Percentiles rank a stretch among this genome's conserved stretches.
Evolutionary conservation across 208 protist genomes (phyloP).

Genomic region (Vickermania ingenoplastis): DNA sequence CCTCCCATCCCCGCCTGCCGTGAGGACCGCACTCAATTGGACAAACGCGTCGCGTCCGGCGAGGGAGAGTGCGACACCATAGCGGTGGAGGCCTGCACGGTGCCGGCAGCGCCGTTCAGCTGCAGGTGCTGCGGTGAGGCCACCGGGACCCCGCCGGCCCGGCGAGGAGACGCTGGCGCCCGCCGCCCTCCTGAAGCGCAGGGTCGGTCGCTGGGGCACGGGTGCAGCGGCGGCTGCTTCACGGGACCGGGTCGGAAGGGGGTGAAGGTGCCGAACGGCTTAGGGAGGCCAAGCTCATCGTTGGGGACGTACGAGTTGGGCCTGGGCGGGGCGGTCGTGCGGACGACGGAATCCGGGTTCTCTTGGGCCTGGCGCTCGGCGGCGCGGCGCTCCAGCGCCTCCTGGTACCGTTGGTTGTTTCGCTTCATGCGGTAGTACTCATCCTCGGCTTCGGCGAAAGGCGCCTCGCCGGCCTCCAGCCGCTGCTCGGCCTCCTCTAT

Average conservation of each 20-base stretch:
- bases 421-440: constrained; percentile 63
- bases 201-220: not conserved
- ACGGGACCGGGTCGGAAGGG: constrained; percentile 43
- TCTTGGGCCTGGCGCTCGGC: constrained; percentile 22
- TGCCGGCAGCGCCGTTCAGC: no score
- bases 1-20: no score
- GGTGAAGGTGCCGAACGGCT: constrained; percentile 70
- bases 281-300: constrained; percentile 73
- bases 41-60: no score
- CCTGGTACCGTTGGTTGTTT: constrained; percentile 43
- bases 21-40: no score
- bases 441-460: constrained; percentile 68
- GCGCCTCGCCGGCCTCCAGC: constrained; percentile 66
- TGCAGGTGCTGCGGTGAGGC: not conserved
- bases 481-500: constrained; percentile 75
- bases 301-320: constrained; percentile 89
- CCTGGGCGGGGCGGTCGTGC: constrained; percentile 70
- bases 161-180: not conserved
- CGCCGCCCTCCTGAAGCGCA: not conserved
- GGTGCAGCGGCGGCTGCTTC: not conserved
- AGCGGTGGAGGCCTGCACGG: no score
- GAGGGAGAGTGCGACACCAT: no score
- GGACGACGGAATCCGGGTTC: constrained; percentile 8
- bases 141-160: not conserved
- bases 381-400: constrained; percentile 36